Conservation (phyloP, 2,329 filamentous ascomycete genomes). For the Claviceps spartinae region DNA sequence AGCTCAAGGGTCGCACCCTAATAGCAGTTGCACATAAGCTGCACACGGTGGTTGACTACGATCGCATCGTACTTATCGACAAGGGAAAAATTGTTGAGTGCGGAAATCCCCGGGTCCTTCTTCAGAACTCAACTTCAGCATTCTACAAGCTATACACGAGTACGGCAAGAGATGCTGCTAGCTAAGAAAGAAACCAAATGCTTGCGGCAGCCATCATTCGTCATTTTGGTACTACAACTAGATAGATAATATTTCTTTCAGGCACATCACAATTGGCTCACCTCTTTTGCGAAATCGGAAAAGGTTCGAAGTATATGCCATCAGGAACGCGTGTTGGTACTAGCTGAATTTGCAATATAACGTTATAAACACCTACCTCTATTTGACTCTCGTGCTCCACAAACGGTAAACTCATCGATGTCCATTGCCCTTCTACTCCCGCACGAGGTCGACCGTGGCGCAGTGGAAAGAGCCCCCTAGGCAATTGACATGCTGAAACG, state of each 20-base stretch:
- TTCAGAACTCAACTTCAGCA: constrained; percentile 3
- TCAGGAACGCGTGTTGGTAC: no score
- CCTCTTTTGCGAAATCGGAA: no score
- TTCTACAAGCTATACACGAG: constrained; percentile 9
- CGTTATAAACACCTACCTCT: no score
- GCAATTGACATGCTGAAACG: constrained; percentile 19
- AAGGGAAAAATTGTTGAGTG: constrained; percentile 45
- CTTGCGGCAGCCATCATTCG: neutral
- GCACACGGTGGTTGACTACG: constrained; percentile 36
- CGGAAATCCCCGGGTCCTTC: constrained; percentile 7
- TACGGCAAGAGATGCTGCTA: neutral
- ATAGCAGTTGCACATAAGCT: constrained; percentile 28
- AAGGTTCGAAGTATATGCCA: no score
- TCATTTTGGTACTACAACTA: neutral
- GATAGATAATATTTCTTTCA: no score
- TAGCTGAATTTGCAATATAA: no score
- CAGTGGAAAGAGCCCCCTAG: constrained; percentile 21
- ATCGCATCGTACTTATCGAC: constrained; percentile 52
- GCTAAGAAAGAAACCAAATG: neutral
- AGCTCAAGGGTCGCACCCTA: constrained; percentile 35
- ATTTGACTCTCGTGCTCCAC: no score
- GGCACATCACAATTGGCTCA: no score
- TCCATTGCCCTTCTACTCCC: neutral
- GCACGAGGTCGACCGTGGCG: constrained; percentile 13
- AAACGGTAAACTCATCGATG: no score